Conservation (phyloP, 495 filamentous ascomycete genomes). For the Aspergillus asperescens region DNA sequence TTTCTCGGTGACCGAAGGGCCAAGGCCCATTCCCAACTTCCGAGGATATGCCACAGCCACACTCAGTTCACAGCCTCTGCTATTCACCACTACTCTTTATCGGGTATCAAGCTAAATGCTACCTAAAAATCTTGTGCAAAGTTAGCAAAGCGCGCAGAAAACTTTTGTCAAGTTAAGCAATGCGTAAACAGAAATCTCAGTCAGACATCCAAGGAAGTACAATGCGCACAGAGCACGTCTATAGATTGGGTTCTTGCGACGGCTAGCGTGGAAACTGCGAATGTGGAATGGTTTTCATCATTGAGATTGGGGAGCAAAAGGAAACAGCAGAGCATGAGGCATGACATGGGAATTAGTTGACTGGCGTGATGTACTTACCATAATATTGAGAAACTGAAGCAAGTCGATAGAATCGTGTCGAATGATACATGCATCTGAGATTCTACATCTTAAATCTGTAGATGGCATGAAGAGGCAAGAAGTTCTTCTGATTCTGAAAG, state of each 20-base stretch:
- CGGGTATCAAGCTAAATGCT: not conserved
- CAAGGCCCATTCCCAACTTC: no score
- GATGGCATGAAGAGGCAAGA: not conserved
- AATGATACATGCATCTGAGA: not conserved
- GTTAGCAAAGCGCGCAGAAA: constrained; percentile 9
- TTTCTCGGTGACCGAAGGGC: no score
- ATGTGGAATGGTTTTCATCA: constrained; percentile 50
- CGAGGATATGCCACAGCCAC: no score
- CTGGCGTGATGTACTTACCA: not conserved
- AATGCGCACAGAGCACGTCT: constrained; percentile 34
- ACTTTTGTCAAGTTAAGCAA: not conserved
- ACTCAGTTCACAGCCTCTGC: no score
- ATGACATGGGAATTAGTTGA: not conserved
- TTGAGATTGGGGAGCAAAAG: constrained; percentile 19
- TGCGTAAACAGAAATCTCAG: constrained; percentile 6
- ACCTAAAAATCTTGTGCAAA: not conserved
- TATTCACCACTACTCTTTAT: no score
- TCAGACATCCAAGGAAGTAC: constrained; percentile 41
- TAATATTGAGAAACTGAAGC: not conserved
- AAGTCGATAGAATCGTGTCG: not conserved
- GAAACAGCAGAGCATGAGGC: not conserved
- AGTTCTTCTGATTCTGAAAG: not conserved
- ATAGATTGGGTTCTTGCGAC: constrained; percentile 34
- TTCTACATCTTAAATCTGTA: not conserved
- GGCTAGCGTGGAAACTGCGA: constrained; percentile 53